Base-by-base conservation (phyloP, 1,139 yeast genomes). In the Geotrichum citri-aurantii region DNA sequence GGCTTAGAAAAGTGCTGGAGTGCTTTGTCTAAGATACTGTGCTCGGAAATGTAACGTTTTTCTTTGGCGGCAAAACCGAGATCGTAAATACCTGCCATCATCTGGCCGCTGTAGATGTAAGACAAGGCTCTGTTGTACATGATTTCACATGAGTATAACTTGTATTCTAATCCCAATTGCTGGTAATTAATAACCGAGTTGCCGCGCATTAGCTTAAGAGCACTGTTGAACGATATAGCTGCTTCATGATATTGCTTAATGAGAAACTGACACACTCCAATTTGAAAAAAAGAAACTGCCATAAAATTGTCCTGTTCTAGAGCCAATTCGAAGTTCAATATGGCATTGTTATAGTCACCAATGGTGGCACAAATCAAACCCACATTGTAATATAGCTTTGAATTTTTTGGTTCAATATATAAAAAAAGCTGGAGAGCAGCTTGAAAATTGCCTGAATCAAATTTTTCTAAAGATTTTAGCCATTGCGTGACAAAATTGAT, bases 11-110 rank as follows among this genome's bases (percentile, higher is more conserved):
- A 61, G 47, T 58, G 61, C 12, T 48, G 50, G 17, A 58, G 58
- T n/a, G 67, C 68, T 58, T 65, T 64, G 27, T 65, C 68, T n/a
- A 66, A 62, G 8, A 65, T 64, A 33, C 58, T 53, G 52, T 66
- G 69, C n/a, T 59, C 63, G 2, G 58, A 55, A 17, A 60, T 59
- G 47, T 58, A 62, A n/a, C 58, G 59, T 52, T 64, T 64, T 58
- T 66, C 68, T 31, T 61, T 59, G 7, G 56, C 62, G 1, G 69
- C 68, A 55, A 58, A 52, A 1, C 56, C 57, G 44, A 66, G 33
- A 55, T 65, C 67, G 14, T 54, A 8, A 31, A 66, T 57, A 1
- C 68, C 69, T 1, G 61, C 57, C 7, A 58, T 51, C 26, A 57
- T 52, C 10, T 63, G 60, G 23, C 65, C 66, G 17, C 59, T 59